Base-by-base conservation (phyloP, 75 land plant genomes). In the Chamaecyparis obtusa region DNA sequence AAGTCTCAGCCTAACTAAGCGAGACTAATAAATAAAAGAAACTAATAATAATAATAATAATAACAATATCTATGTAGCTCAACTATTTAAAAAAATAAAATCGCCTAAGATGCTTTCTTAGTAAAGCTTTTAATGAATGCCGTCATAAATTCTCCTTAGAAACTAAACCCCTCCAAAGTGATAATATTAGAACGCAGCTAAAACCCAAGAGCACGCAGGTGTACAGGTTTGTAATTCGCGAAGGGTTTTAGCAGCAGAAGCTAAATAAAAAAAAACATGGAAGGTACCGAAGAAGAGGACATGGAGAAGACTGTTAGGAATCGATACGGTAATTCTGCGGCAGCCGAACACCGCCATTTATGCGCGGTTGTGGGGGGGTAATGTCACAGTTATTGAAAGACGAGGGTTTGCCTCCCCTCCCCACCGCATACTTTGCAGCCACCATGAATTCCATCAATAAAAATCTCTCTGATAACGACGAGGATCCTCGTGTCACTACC, bases 381-480 rank as follows among this genome's bases (percentile, higher is more conserved):
- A 95, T 98, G 90, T 71, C 94, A 14, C 96, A 98, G 86, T 92
- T 92, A 54, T 93, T 98, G 86, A 90, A 89, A 76, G 98, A 95
- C 60, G 97, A 98, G 77, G 83, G 87, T 76, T 64, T 94, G 79
- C 92, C 95, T 19, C 90, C 89, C 30, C 75, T 95, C 27, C 96
- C 99, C 27, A 89, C 93, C 49, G 91, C 99, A 48, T 98, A 94
- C 91, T 98, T 98, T 82, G 95, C 92, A 74, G 97, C 97, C 84
- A 86, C 94, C 13, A 88, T 88, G 87, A 86, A 94, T 17, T 90
- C 98, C 41, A 89, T 96, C 43, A 91, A 87, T n/a, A 91, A 84
- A 33, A 86, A 86, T 7, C 86, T 87, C 16, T 78, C 75, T 46
- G 85, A 80, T 8, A 60, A 89, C 27, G 87, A 92, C 7, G 69